These are phyloP conservation scores for Mucor circinelloides DNA, from an alignment of 371 early-diverging fungal genomes.

Conservation along the genomic window DNA sequence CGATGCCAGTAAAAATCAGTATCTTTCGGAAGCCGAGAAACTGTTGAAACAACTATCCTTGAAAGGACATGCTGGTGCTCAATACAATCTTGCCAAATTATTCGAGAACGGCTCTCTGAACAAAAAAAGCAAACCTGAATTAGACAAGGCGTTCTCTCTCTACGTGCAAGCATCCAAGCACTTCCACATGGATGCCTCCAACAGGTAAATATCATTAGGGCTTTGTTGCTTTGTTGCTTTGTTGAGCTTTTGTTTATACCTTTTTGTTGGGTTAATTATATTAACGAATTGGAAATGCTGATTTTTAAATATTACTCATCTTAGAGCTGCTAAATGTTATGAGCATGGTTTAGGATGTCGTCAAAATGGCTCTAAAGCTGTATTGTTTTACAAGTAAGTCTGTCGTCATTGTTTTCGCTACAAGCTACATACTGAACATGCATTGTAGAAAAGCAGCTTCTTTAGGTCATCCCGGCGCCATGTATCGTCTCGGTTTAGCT, in stretches of 20 bases:
- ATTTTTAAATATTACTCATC: not conserved
- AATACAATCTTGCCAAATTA: conserved; percentile 63
- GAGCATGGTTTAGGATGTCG: conserved; percentile 69
- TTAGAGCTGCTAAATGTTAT: conserved; percentile 68
- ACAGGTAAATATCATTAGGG: conserved; percentile 31
- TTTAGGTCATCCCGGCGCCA: conserved; percentile 75
- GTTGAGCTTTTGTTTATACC: not conserved
- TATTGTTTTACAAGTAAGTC: conserved; percentile 69
- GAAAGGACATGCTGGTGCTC: conserved; percentile 57
- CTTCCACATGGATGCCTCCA: conserved; percentile 64
- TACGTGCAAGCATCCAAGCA: conserved; percentile 68
- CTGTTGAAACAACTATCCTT: conserved; percentile 53
- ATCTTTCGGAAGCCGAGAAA: conserved; percentile 59
- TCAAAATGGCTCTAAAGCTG: conserved; percentile 62
- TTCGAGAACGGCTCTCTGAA: conserved; percentile 56
- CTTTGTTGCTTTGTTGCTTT: conserved; percentile 2
- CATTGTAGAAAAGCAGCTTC: conserved; percentile 68
- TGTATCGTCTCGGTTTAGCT: conserved; percentile 76
- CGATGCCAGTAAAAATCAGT: not conserved
- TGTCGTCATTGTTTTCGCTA: not conserved
- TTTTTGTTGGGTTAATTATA: conserved; percentile 1
- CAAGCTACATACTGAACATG: not conserved
- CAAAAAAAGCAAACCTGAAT: conserved; percentile 49
- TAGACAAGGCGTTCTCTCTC: conserved; percentile 65
- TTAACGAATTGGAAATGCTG: not conserved